Conservation (phyloP, 164 flowering plant genomes). For the Litsea cubeba region DNA sequence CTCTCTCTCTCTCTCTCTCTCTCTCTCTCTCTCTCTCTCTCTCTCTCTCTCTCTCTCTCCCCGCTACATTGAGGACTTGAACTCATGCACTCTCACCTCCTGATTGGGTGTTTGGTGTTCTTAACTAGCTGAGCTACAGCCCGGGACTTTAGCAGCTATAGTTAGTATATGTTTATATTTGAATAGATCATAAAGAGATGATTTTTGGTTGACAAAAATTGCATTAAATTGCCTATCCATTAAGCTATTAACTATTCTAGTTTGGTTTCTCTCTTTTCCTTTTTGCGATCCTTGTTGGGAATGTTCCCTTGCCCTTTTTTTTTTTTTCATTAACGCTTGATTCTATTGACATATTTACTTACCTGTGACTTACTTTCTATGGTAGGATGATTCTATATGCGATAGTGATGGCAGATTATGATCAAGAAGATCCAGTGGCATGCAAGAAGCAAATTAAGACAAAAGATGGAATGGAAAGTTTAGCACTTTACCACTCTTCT, state of each 20-base stretch:
- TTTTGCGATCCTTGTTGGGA: background rate
- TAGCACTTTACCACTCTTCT: conserved; percentile 69
- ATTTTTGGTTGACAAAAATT: no score
- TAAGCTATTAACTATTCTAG: background rate
- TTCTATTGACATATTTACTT: background rate
- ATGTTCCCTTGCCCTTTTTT: background rate
- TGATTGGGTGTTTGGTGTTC: background rate
- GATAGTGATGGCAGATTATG: conserved; percentile 76
- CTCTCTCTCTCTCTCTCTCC: background rate
- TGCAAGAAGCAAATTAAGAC: conserved; percentile 48
- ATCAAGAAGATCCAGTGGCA: conserved; percentile 45
- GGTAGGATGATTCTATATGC: conserved; percentile 80
- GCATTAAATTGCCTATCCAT: no score
- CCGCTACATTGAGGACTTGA: no score
- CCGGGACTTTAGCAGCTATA: no score
- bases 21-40: background rate
- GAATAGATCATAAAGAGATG: no score
- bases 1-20: background rate
- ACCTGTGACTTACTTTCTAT: conserved; percentile 1
- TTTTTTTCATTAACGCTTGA: background rate
- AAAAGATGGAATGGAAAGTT: conserved; percentile 64
- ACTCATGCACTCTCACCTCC: background rate
- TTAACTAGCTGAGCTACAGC: background rate
- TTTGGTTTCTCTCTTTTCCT: background rate
- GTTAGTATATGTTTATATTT: no score